phyloP scores from a whole-genome alignment of 2,329 filamentous ascomycete species.

The Chaetomium strumarium region DNA sequence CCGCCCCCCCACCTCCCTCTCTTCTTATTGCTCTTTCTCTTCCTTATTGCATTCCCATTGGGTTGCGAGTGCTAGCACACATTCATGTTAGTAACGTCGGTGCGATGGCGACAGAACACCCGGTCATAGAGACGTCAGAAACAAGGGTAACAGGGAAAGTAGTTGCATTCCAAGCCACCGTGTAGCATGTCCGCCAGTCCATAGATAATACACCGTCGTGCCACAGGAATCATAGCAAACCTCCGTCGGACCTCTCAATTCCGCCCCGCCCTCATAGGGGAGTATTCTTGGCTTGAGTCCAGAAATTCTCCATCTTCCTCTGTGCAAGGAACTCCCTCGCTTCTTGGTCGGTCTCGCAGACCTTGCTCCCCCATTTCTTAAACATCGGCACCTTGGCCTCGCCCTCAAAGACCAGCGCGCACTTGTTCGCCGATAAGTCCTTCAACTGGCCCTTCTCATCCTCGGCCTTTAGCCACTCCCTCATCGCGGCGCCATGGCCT shows the following conservation, averaged over 20 bases:
- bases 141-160: not conserved
- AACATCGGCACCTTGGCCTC: constrained; percentile 76
- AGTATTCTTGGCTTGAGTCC: constrained; percentile 73
- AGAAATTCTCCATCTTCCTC: constrained; percentile 91
- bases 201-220: not conserved
- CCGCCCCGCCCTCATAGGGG: constrained; percentile 2
- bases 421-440: constrained; percentile 77
- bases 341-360: constrained; percentile 89
- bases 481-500: constrained; percentile 43
- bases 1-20: too few relatives aligned
- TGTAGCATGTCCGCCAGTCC: not conserved
- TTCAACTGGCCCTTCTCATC: constrained; percentile 73
- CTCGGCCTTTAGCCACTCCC: constrained; percentile 73
- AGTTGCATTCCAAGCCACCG: not conserved
- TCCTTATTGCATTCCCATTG: too few relatives aligned
- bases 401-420: constrained; percentile 83
- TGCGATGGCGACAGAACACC: not conserved
- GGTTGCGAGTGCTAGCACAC: too few relatives aligned
- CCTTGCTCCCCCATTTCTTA: constrained; percentile 78
- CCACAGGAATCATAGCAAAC: not conserved
- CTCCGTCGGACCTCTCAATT: not conserved
- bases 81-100: too few relatives aligned
- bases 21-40: too few relatives aligned
- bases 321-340: constrained; percentile 74
- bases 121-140: not conserved